Evolutionary conservation across 2,329 filamentous ascomycete genomes (phyloP), one percentile per base, ranked within the genome.

Genomic region (Colletotrichum tanaceti): DNA sequence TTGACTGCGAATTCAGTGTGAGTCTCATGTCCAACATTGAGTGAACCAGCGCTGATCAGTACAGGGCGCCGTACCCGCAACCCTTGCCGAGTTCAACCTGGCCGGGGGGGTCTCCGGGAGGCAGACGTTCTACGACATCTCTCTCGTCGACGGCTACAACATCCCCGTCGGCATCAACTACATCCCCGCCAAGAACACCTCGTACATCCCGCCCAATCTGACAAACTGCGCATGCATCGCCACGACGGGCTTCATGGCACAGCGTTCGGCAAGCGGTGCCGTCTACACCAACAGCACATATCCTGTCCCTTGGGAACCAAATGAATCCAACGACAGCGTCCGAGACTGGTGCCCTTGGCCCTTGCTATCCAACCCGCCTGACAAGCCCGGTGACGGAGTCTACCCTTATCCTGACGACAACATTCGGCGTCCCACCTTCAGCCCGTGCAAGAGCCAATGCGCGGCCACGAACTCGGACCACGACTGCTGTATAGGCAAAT

Each of bases 101-200:
- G 86, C 88, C 58, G 91, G 90, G 35, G 90, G 90, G 38, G 80
- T 85, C 50, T 82, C 83, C 24, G 81, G 82, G 57, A 79, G 76
- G 67, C 90, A 94, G 75, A 91, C 89, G 11, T 96, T 93, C 77
- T 95, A 94, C 80, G 93, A 96, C 77, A 92, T 96, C 71, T 94
- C 91, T 47, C 84, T 95, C 3, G 93, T 96, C 24, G 93, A 96
- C 75, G 93, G 93, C 57, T 95, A 95, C 84, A 95, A 95, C 75
- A 79, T 95, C 1, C 91, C 91, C 1, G 76, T 94, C 70, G 90
- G 87, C 38, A 87, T 89, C 75, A 83, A 85, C 63, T 87, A 89
- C 72, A 82, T 88, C 32, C 86, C 87, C 3, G 86, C 89, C 24
- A 84, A 86, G 62, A 90, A 92, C 73, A 84, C 86, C 9, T 85